Conservation (phyloP, 139 green algal genomes). For the Tetraselmis striata region DNA sequence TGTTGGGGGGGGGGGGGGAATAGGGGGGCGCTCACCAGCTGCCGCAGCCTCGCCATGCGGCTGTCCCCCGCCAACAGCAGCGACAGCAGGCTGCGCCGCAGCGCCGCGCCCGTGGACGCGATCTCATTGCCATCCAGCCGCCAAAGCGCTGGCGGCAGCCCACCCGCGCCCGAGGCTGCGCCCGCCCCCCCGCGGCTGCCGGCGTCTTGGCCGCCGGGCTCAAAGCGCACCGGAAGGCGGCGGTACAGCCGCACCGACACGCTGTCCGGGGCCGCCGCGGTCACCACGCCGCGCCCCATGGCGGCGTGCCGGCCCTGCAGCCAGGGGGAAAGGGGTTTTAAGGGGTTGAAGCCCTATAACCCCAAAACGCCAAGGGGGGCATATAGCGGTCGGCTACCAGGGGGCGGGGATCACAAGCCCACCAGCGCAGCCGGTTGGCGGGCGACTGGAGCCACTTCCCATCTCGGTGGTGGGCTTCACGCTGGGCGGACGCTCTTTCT, state of each 20-base stretch:
- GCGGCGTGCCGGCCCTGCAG: constrained; percentile 9
- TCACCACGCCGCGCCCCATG: constrained; percentile 22
- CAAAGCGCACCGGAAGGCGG: constrained; percentile 16
- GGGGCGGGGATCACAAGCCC: no score
- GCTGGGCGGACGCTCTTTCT: no score
- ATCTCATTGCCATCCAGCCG: constrained; percentile 68
- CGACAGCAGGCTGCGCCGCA: constrained; percentile 51
- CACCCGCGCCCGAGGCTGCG: not conserved
- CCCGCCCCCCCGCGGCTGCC: not conserved
- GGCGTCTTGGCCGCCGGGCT: not conserved
- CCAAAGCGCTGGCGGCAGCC: constrained; percentile 41
- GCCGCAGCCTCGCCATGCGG: not conserved
- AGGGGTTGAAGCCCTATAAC: no score
- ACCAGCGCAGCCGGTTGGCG: no score
- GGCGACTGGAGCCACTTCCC: no score
- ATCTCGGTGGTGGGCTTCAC: no score
- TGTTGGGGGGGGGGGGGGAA: no score
- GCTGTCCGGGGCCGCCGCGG: not conserved
- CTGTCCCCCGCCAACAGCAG: constrained; percentile 23
- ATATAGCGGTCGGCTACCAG: no score
- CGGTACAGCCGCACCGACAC: constrained; percentile 28
- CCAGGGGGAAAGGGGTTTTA: no score
- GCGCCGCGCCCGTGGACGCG: constrained; percentile 34
- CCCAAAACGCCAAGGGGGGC: no score
- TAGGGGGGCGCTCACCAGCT: not conserved